A percentile compares a stretch with the other conserved stretches of the same genome.
These are phyloP conservation scores for Citrullus mucosospermus DNA, from an alignment of 306 rosid species.

Conservation along the genomic window DNA sequence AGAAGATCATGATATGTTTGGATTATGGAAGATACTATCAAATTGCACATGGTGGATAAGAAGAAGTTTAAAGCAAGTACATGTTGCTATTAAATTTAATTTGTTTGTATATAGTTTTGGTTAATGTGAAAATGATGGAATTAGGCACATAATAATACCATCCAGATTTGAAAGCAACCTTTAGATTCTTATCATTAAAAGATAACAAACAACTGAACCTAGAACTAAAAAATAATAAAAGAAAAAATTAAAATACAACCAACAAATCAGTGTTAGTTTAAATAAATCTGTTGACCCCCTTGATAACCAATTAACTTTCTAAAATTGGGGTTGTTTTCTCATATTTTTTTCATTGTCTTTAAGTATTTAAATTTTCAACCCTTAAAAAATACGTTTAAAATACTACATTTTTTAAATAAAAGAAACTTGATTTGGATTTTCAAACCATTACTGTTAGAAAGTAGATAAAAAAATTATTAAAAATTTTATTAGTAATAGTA, in stretches of 20 bases:
- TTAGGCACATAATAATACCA: conserved; percentile 49
- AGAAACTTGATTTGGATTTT: too few relatives aligned
- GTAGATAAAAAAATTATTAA: too few relatives aligned
- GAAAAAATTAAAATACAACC: neutral
- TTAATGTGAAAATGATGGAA: conserved; percentile 48
- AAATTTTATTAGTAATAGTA: too few relatives aligned
- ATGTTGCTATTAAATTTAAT: conserved; percentile 12
- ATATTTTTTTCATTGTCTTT: too few relatives aligned
- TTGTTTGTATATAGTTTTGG: conserved; percentile 16
- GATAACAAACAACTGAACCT: neutral
- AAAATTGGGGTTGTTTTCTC: too few relatives aligned
- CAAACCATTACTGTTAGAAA: too few relatives aligned
- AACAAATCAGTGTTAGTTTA: neutral
- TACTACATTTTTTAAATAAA: too few relatives aligned
- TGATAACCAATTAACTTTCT: too few relatives aligned
- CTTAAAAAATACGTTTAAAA: too few relatives aligned
- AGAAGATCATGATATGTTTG: neutral
- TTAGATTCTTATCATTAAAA: conserved; percentile 22
- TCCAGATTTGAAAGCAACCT: conserved; percentile 67
- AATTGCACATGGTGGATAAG: neutral
- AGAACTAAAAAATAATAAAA: neutral
- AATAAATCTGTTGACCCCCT: too few relatives aligned
- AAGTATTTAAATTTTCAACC: too few relatives aligned
- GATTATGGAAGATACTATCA: neutral
- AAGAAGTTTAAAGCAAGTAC: conserved; percentile 3